Evolutionary conservation across 768 basidiomycete genomes (phyloP).

Genomic region (Suillus subalutaceus): DNA sequence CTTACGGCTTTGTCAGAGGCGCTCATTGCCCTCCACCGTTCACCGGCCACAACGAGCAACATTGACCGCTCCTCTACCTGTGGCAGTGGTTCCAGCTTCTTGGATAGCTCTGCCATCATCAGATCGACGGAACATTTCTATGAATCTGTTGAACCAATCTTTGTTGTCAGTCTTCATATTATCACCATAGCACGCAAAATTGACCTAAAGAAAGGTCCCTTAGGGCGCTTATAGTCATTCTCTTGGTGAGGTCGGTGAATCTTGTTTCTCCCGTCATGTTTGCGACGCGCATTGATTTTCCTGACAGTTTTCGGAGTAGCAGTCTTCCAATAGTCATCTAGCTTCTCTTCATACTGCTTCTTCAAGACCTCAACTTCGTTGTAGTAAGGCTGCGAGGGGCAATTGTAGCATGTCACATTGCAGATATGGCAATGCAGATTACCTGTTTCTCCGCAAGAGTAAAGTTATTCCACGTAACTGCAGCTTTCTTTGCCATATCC

Average conservation of each 20-base stretch:
- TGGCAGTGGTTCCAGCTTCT: constrained; percentile 10
- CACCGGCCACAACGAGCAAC: constrained; percentile 21
- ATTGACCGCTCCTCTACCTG: constrained; percentile 9
- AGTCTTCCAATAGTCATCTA: constrained; percentile 32
- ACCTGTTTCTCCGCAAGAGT: constrained; percentile 41
- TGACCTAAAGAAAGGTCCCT: constrained; percentile 29
- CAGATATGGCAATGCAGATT: not conserved
- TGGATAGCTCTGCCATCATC: constrained; percentile 21
- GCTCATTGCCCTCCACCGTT: constrained; percentile 35
- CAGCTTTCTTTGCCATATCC: constrained; percentile 23
- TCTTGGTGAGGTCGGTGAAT: constrained; percentile 11
- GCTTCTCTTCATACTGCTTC: constrained; percentile 22
- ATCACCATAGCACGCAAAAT: constrained; percentile 3
- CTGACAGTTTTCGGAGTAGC: constrained; percentile 23
- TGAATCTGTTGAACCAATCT: constrained; percentile 20
- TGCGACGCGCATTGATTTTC: constrained; percentile 37
- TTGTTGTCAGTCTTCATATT: not conserved
- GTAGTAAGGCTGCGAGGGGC: constrained; percentile 27
- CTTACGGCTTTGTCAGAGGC: constrained; percentile 35
- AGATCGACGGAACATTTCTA: constrained; percentile 19
- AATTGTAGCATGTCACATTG: not conserved
- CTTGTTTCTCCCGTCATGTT: constrained; percentile 26
- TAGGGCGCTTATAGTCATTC: constrained; percentile 3
- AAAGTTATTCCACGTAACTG: constrained; percentile 34
- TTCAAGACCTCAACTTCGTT: constrained; percentile 24